phyloP scores from a whole-genome alignment of 768 basidiomycete species.

The Boletus speciosus region DNA sequence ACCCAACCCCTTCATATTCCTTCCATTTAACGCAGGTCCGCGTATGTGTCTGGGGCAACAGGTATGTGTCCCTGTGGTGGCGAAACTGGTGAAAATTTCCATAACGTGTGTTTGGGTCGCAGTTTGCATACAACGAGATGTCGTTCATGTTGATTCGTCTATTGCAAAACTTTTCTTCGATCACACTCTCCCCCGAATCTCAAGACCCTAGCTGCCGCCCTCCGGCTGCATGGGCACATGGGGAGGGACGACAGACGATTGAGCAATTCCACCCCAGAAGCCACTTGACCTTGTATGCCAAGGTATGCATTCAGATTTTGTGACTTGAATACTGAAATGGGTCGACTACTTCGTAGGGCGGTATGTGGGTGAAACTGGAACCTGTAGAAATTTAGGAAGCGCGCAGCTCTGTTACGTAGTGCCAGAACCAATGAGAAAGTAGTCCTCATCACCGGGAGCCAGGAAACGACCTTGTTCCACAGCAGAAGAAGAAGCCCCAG shows the following conservation, averaged over 20 bases:
- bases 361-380: constrained; percentile 46
- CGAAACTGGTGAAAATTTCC: background rate
- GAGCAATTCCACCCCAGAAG: constrained; percentile 27
- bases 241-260: constrained; percentile 23
- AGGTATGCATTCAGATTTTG: constrained; percentile 27
- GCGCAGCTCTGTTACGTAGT: no score
- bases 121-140: constrained; percentile 37
- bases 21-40: constrained; percentile 43
- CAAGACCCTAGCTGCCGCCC: constrained; percentile 25
- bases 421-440: no score
- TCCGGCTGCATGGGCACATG: constrained; percentile 27
- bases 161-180: constrained; percentile 27
- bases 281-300: constrained; percentile 34
- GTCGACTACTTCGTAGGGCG: constrained; percentile 31
- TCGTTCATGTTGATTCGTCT: constrained; percentile 32
- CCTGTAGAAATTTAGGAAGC: constrained; percentile 18
- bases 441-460: no score
- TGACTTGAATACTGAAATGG: background rate
- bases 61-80: constrained; percentile 15
- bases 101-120: constrained; percentile 1
- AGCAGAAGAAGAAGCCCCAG: no score
- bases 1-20: constrained; percentile 41
- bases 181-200: constrained; percentile 24
- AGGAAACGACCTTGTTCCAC: no score
- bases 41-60: constrained; percentile 38